Conservation (phyloP, 2,329 filamentous ascomycete genomes). For the Esteya vermicola region DNA sequence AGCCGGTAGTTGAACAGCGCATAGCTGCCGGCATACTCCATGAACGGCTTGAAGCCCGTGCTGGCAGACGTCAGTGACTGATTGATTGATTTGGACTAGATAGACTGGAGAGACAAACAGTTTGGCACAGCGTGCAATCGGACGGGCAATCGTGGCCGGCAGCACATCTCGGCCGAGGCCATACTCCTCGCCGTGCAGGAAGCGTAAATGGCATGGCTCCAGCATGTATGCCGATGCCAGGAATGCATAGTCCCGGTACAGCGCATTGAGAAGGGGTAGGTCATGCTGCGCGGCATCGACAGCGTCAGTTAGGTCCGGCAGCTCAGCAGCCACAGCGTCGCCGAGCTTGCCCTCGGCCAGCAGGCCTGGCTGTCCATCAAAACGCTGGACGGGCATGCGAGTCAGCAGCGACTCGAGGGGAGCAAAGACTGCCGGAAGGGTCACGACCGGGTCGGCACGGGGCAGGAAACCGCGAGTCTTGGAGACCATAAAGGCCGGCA, state of each 20-base stretch:
- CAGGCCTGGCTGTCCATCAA: slow-evolving; percentile 60
- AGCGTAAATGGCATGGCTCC: slow-evolving; percentile 75
- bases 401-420: slow-evolving; percentile 57
- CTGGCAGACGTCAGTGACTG: too few species aligned
- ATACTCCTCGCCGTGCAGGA: slow-evolving; percentile 58
- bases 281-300: slow-evolving; percentile 62
- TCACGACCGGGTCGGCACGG: slow-evolving; percentile 44
- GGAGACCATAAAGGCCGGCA: slow-evolving; percentile 69
- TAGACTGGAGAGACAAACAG: slow-evolving; percentile 48
- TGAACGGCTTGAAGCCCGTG: slow-evolving; percentile 75
- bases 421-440: slow-evolving; percentile 61
- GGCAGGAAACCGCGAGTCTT: slow-evolving; percentile 63
- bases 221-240: slow-evolving; percentile 78
- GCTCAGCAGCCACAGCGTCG: slow-evolving; percentile 53
- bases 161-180: slow-evolving; percentile 62
- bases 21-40: slow-evolving; percentile 66
- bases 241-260: slow-evolving; percentile 89
- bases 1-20: slow-evolving; percentile 56
- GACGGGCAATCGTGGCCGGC: slow-evolving; percentile 61
- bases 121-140: slow-evolving; percentile 71
- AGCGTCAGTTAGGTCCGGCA: slow-evolving; percentile 62
- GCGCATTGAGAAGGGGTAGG: slow-evolving; percentile 65
- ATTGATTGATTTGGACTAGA: not conserved
- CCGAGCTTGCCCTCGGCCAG: slow-evolving; percentile 63
- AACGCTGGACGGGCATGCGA: slow-evolving; percentile 66